Percentiles rank a stretch among this genome's conserved stretches.
phyloP scores from a whole-genome alignment of 1,284 basidiomycete species.

The Afroboletus lepidellus region DNA sequence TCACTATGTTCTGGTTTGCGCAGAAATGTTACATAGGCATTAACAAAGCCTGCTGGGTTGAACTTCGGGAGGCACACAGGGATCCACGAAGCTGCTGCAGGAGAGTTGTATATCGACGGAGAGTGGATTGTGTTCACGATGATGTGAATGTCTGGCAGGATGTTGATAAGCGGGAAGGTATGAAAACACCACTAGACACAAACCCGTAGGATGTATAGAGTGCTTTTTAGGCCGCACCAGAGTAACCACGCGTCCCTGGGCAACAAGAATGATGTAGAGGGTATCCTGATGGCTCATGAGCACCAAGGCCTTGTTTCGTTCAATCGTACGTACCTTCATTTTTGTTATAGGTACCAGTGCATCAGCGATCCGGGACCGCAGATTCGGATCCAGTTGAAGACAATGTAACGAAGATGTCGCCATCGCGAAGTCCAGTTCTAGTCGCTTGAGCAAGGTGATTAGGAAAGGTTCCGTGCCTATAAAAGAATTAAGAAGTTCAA shows the following conservation, averaged over 20 bases:
- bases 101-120: slow-evolving; percentile 64
- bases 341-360: slow-evolving; percentile 75
- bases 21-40: slow-evolving; percentile 86
- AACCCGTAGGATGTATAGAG: slow-evolving; percentile 91
- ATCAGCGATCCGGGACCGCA: slow-evolving; percentile 75
- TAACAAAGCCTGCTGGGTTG: slow-evolving; percentile 87
- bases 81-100: slow-evolving; percentile 86
- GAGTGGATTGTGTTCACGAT: slow-evolving; percentile 79
- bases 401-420: slow-evolving; percentile 80
- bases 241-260: slow-evolving; percentile 79
- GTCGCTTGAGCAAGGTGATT: slow-evolving; percentile 61
- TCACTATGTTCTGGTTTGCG: slow-evolving; percentile 31
- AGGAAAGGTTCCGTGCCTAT: slow-evolving; percentile 83
- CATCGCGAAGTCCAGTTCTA: slow-evolving; percentile 81
- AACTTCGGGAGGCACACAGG: slow-evolving; percentile 96
- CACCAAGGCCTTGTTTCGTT: not conserved
- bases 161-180: slow-evolving; percentile 3
- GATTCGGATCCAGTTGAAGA: slow-evolving; percentile 65
- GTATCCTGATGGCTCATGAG: slow-evolving; percentile 60
- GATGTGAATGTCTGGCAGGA: slow-evolving; percentile 73
- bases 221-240: slow-evolving; percentile 89
- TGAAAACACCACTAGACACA: slow-evolving; percentile 13
- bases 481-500: slow-evolving; percentile 1
- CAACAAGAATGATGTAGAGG: slow-evolving; percentile 86
- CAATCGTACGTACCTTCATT: slow-evolving; percentile 58